phyloP scores from a whole-genome alignment of 169 alveolate species.

The Theileria parva region DNA sequence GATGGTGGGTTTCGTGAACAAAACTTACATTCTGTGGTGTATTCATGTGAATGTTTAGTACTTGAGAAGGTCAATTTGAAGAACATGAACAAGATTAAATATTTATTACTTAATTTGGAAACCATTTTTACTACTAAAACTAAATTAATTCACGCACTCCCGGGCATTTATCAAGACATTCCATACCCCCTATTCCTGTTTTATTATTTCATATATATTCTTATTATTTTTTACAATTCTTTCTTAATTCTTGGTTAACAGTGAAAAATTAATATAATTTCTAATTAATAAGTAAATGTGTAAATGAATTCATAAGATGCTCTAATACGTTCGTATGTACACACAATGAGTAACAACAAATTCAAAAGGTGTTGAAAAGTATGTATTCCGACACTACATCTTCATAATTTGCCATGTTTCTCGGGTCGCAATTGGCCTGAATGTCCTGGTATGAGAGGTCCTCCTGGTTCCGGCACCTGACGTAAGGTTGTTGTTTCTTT shows the following conservation, averaged over 20 bases:
- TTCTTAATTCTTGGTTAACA: neutral
- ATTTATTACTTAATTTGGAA: neutral
- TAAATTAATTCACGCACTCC: constrained; percentile 3
- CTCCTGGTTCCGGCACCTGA: constrained; percentile 72
- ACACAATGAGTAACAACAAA: neutral
- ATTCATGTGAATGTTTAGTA: constrained; percentile 8
- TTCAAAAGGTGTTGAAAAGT: neutral
- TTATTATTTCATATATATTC: neutral
- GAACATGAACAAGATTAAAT: neutral
- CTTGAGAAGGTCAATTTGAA: constrained; percentile 5
- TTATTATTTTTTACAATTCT: neutral
- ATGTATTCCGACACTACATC: neutral
- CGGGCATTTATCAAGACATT: neutral
- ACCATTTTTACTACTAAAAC: neutral
- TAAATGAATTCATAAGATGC: neutral
- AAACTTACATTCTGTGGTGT: constrained; percentile 7
- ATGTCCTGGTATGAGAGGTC: constrained; percentile 71
- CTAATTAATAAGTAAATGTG: neutral
- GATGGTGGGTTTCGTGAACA: neutral
- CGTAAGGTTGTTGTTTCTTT: constrained; percentile 64
- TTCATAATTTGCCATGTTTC: constrained; percentile 32
- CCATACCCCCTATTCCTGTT: neutral
- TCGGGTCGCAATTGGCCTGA: constrained; percentile 73
- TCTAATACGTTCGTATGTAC: neutral
- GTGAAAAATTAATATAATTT: too few species aligned